Evolutionary conservation across 257 asterid species (phyloP), one percentile per base, ranked within the genome.

Genomic region (Solanum medicagineum): DNA sequence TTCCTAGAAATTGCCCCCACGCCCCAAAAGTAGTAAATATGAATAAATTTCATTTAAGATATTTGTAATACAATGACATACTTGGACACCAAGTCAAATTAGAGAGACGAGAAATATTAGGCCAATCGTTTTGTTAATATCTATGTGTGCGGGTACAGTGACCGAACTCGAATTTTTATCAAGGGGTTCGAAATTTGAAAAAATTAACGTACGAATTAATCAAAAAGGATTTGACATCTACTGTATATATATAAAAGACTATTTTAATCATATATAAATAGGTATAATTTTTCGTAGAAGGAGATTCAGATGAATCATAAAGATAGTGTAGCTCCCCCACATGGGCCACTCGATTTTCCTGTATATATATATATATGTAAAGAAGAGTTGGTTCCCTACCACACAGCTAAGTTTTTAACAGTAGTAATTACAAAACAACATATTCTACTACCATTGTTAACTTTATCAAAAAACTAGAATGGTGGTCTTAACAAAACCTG

Each of bases 401-500:
- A 24, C 62, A 24, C 22, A 49, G 62, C 62, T 14, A 47, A 24
- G 7, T 26, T 47, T 44, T 3, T 19, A 57, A 57, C 63, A 19
- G 63, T 9, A 19, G 24, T 57, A 57, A 57, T 8, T 19, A 57
- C 12, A 57, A 57, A 57, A 57, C 12, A 57, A 57, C 24, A 57
- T 19, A 19, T 57, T 19, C 24, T 7, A 57, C 63, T 4, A 20
- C 24, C 26, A 40, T 36, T 69, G 26, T 70, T 0, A 56, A 42
- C 8, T 62, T 9, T 79, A 12, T 8, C 20, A 26, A 65, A 14
- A n/a, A 24, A 13, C 20, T 42, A 44, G 36, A 19, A 77, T 85
- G 87, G 87, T 85, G 56, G 84, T 63, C 54, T 44, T 85, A 13
- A 40, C 84, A 11, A 77, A 77, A 36, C 86, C 80, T 20, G 81